Conservation (phyloP, 179 eudicot genomes). For the Drosera spatulata region DNA sequence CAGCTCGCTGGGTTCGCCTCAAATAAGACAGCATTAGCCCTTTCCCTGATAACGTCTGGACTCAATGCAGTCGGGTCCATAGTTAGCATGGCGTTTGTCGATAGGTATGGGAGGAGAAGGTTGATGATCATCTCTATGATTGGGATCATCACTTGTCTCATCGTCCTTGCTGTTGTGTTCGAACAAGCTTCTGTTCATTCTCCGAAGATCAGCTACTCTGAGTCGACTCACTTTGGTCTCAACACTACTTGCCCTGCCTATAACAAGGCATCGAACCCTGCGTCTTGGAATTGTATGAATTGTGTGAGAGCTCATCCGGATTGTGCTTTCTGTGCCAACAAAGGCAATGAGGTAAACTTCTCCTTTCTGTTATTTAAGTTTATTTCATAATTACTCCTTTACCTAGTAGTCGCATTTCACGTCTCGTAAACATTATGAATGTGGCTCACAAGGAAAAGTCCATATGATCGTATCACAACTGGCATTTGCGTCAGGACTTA, state of each 20-base stretch:
- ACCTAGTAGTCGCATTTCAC: too few relatives aligned
- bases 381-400: too few relatives aligned
- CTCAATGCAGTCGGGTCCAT: slow-evolving; percentile 71
- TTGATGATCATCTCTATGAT: slow-evolving; percentile 73
- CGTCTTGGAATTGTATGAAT: slow-evolving; percentile 65
- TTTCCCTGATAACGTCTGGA: slow-evolving; percentile 76
- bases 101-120: slow-evolving; percentile 66
- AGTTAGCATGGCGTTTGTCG: slow-evolving; percentile 71
- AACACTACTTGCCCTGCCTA: slow-evolving; percentile 62
- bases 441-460: too few relatives aligned
- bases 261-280: slow-evolving; percentile 19
- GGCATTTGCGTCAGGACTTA: too few relatives aligned
- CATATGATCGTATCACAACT: too few relatives aligned
- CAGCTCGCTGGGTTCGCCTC: slow-evolving; percentile 87
- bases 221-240: slow-evolving; percentile 48
- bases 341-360: slow-evolving; percentile 36
- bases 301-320: slow-evolving; percentile 54
- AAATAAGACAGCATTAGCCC: slow-evolving; percentile 74
- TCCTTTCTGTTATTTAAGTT: too few relatives aligned
- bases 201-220: slow-evolving; percentile 34
- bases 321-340: slow-evolving; percentile 62
- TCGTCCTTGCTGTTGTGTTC: slow-evolving; percentile 49
- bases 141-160: slow-evolving; percentile 58
- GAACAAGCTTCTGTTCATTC: slow-evolving; percentile 45
- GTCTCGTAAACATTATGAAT: too few relatives aligned